phyloP scores from a whole-genome alignment of 148 eudicot species.

The Fallopia convolvulus region DNA sequence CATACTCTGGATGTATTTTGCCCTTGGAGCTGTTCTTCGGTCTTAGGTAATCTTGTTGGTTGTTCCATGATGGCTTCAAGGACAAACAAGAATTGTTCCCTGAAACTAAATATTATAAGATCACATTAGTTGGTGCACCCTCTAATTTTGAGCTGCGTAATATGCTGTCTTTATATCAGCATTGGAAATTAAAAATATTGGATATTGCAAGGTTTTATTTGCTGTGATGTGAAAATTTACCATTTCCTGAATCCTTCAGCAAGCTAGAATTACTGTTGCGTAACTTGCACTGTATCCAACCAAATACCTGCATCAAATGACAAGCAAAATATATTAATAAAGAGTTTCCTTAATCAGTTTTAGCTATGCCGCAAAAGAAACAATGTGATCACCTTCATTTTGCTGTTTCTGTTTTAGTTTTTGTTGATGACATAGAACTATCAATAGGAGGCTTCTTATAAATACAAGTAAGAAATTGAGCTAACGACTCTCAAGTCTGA shows the following conservation, averaged over 20 bases:
- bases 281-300: conserved; percentile 64
- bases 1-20: conserved; percentile 19
- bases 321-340: background rate
- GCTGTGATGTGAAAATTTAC: conserved; percentile 25
- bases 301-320: conserved; percentile 53
- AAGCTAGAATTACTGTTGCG: conserved; percentile 28
- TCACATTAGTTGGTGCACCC: background rate
- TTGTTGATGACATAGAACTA: background rate
- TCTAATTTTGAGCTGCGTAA: too few relatives aligned
- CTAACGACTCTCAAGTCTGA: background rate
- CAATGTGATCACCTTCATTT: background rate
- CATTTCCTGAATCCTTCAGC: conserved; percentile 31
- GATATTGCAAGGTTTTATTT: background rate
- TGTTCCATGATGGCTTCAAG: conserved; percentile 26
- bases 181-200: background rate
- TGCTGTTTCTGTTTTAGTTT: background rate
- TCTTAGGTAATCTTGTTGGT: conserved; percentile 24
- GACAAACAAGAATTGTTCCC: conserved; percentile 27
- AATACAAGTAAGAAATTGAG: background rate
- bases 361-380: background rate
- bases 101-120: conserved; percentile 22
- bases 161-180: too few relatives aligned
- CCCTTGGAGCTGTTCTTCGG: conserved; percentile 22
- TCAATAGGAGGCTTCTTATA: background rate
- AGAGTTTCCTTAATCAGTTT: background rate